Evolutionary conservation across 169 alveolate genomes (phyloP).

Genomic region (Cryptosporidium viatorum): DNA sequence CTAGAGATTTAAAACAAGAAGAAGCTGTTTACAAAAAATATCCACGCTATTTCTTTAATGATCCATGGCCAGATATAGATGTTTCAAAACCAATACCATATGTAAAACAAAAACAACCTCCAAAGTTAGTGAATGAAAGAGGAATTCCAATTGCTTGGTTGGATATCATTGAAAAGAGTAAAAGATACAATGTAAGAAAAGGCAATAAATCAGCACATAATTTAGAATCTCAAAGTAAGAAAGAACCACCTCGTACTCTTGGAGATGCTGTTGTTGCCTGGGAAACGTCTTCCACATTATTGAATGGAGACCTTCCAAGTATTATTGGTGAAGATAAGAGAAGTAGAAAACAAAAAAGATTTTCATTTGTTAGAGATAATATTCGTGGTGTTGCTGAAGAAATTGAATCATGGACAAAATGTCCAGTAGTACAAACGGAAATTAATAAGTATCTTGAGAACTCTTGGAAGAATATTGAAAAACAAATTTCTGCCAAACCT

Average conservation of each 20-base stretch:
- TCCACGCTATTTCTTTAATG: conserved; percentile 58
- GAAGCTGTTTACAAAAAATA: conserved; percentile 37
- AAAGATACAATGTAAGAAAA: conserved; percentile 53
- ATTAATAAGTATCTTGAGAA: conserved; percentile 45
- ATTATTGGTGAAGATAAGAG: conserved; percentile 71
- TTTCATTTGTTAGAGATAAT: conserved; percentile 71
- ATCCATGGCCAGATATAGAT: conserved; percentile 77
- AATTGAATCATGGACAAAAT: conserved; percentile 74
- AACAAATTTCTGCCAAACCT: not conserved
- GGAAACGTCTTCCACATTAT: conserved; percentile 41
- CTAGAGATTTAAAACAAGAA: conserved; percentile 50
- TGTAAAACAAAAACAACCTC: conserved; percentile 65
- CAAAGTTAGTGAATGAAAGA: conserved; percentile 39
- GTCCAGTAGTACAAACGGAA: conserved; percentile 71
- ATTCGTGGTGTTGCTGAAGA: conserved; percentile 75
- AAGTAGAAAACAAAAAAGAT: conserved; percentile 66
- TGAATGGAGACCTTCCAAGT: conserved; percentile 60
- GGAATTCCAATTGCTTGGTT: conserved; percentile 70
- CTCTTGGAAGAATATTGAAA: conserved; percentile 64
- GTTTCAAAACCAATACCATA: conserved; percentile 69
- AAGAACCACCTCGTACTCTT: conserved; percentile 38
- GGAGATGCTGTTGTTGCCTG: conserved; percentile 72
- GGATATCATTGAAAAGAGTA: conserved; percentile 36
- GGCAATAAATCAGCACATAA: conserved; percentile 35
- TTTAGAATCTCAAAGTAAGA: conserved; percentile 8